Percentiles rank a stretch among this genome's conserved stretches.
These are phyloP conservation scores for Leptodermis oblonga DNA, from an alignment of 257 asterid genomes.

Conservation along the genomic window DNA sequence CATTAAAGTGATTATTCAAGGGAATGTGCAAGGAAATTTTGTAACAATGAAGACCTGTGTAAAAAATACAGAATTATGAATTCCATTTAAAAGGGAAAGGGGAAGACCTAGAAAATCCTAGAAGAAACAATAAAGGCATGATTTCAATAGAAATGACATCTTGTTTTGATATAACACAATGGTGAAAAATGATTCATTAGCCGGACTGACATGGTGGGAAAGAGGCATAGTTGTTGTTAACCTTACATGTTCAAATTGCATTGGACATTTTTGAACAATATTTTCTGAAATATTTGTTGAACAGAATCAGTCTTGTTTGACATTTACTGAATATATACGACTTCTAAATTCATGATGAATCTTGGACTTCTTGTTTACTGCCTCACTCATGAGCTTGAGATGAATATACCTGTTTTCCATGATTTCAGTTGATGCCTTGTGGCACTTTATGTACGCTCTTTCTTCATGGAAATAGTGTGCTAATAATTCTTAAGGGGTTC, in stretches of 20 bases:
- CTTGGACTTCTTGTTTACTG: not conserved
- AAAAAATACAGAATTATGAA: no score
- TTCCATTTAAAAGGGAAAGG: not conserved
- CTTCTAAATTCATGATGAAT: not conserved
- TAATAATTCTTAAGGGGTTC: not conserved
- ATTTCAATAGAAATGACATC: not conserved
- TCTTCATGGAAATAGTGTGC: not conserved
- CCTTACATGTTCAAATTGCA: not conserved
- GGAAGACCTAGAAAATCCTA: no score
- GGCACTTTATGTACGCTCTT: not conserved
- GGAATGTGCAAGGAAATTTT: not conserved
- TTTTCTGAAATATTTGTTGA: not conserved
- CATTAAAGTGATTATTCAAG: not conserved
- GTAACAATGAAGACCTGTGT: not conserved
- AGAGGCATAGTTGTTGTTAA: no score
- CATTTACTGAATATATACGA: not conserved
- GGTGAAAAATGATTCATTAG: no score
- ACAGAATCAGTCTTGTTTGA: not conserved
- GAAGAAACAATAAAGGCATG: no score
- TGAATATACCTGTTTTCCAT: not conserved
- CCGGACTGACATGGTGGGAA: no score
- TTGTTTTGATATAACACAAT: not conserved
- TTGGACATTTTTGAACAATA: not conserved
- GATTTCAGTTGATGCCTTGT: not conserved
- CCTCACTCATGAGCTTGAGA: not conserved